Evolutionary conservation across 441 rosid species (phyloP), one percentile per base, ranked within the genome.

Genomic region (Euphorbia celastroides): DNA sequence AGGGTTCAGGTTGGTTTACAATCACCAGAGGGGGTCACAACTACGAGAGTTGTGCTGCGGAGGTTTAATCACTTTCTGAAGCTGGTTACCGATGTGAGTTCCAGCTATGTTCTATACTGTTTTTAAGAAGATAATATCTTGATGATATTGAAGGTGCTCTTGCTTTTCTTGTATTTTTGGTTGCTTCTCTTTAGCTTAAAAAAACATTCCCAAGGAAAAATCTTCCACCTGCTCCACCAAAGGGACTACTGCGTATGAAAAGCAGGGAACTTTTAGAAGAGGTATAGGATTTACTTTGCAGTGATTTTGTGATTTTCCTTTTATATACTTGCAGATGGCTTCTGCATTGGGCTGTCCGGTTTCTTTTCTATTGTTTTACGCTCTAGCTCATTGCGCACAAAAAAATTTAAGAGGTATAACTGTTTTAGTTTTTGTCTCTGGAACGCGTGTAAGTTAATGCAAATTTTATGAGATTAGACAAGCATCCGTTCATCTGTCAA

Each of bases 1-100:
- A 92, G 99, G 97, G 90, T 92, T 74, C 96, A 95, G 85, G 77
- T 92, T 68, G 90, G 98, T 70, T 5, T 95, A 57, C 98, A 95
- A 76, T 90, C 99, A 34, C 96, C 96, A 28, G 96, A 88, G 75
- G 99, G 97, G 66, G 70, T 82, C 67, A 92, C 98, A 51, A 76
- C 85, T 41, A 80, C 78, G 42, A 86, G 81, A 51, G 93, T 79
- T 66, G 87, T 90, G 25, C 77, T 89, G 80, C 83, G 98, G 85
- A 87, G 99, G 82, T 95, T 95, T 82, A 95, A 87, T 84, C 93
- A 95, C 72, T 90, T 92, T 74, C 68, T 92, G 65, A 88, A 82
- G 86, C 85, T 94, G 73, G 89, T 79, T 77, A 58, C 83, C n/a
- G 92, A 89, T 78, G 99, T 92, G 74, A 86, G 93, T 74, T 34